Conservation (phyloP, 257 asterid genomes). For the Solanum sejunctum region DNA sequence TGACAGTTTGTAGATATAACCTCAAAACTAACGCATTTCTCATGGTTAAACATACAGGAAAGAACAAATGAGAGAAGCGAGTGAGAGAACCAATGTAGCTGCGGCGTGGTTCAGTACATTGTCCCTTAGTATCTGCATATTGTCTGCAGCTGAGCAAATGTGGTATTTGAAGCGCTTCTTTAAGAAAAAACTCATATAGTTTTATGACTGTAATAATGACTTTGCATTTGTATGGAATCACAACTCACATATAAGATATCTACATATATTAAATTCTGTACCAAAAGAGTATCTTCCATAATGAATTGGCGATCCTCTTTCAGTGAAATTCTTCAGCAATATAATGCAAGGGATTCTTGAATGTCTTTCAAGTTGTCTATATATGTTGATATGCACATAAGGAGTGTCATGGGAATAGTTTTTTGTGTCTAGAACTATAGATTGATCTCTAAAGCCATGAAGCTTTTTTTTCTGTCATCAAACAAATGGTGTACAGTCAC, state of each 20-base stretch:
- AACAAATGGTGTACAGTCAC: too few species aligned
- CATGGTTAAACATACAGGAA: too few species aligned
- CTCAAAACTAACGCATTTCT: too few species aligned
- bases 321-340: not conserved
- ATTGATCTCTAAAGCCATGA: too few species aligned
- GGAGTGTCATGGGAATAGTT: too few species aligned
- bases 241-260: not conserved
- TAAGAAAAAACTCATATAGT: conserved; percentile 57
- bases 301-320: not conserved
- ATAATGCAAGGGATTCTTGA: not conserved
- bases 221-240: not conserved
- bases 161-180: conserved; percentile 47
- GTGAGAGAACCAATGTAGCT: conserved; percentile 31
- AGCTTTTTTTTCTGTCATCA: too few species aligned
- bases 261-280: not conserved
- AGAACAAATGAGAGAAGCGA: too few species aligned
- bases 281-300: not conserved
- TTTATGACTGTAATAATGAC: not conserved
- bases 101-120: conserved; percentile 50
- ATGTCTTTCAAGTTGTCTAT: too few species aligned
- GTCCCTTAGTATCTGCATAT: conserved; percentile 24
- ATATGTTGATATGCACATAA: too few species aligned
- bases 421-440: too few species aligned
- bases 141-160: conserved; percentile 29
- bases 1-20: too few species aligned